Evolutionary conservation across 139 green algal genomes (phyloP), one percentile per base, ranked within the genome.

Genomic region (Picochlorum costavermella): DNA sequence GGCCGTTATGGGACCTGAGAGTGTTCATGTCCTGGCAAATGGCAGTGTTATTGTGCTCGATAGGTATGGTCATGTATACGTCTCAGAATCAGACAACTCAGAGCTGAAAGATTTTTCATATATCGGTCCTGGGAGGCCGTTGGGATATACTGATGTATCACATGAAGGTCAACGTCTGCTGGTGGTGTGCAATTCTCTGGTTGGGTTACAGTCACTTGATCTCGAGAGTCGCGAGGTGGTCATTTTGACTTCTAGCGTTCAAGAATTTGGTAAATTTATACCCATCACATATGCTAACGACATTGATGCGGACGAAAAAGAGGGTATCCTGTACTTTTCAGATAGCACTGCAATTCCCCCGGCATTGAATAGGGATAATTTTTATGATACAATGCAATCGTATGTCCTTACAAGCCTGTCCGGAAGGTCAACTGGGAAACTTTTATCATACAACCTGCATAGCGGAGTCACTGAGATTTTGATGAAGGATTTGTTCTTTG

Each of bases 371-470:
- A 82, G 75, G 57, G 71, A 53, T 5, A 64, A 65, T 20, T 82
- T 46, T 20, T 69, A 56, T 60, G 64, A 70, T 33, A 60, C 64
- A 28, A 49, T 78, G 20, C 60, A 58, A 30, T 43, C 69, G 5
- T 59, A 62, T 16, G 25, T 76, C 16, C 12, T 61, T 3, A n/a
- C 37, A 29, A 12, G 2, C 33, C 14, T 69, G 20, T 63, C 82
- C 33, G 82, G 72, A 2, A 12, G 14, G 9, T 31, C 72, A 6
- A 55, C 75, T 26, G 82, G 82, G 25, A 60, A 82, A 33, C 64
- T 92, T 40, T 56, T 91, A 10, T 71, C 62, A 3, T 85, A 92
- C 13, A 56, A 86, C 66, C 71, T 78, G 2, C 20, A 28, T 23
- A 85, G 56, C 6, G 40, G 67, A 14, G 36, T 40, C 2, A 83